phyloP scores from a whole-genome alignment of 805 yeast genomes.

The Ogataea siamensis region DNA sequence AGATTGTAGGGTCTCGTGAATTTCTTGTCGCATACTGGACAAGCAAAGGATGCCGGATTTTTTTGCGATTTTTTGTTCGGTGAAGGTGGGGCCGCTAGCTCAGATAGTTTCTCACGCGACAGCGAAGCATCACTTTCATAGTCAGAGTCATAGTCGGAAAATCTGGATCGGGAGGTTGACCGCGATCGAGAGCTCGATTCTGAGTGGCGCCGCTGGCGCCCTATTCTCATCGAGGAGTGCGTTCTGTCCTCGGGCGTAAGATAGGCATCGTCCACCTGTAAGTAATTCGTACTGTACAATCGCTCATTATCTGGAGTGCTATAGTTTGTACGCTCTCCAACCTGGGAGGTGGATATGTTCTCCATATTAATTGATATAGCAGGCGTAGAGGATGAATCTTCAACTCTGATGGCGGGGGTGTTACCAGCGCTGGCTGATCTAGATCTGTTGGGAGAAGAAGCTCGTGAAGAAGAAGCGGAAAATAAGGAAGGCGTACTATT shows the following conservation, averaged over 20 bases:
- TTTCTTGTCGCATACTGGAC: slow-evolving; percentile 79
- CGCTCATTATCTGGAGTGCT: slow-evolving; percentile 9
- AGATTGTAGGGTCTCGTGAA: slow-evolving; percentile 93
- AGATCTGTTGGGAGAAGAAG: slow-evolving; percentile 37
- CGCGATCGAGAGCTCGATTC: slow-evolving; percentile 32
- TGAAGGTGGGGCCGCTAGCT: slow-evolving; percentile 56
- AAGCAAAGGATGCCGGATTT: slow-evolving; percentile 71
- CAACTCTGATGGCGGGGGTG: slow-evolving; percentile 27
- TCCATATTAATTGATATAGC: slow-evolving; percentile 9
- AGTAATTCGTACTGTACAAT: neutral
- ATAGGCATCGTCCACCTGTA: slow-evolving; percentile 9
- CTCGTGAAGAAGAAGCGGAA: slow-evolving; percentile 43
- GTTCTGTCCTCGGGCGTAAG: slow-evolving; percentile 32
- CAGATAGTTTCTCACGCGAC: slow-evolving; percentile 58
- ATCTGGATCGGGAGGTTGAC: slow-evolving; percentile 25
- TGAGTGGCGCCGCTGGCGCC: slow-evolving; percentile 37
- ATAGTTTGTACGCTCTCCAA: slow-evolving; percentile 3
- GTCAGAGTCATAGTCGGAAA: slow-evolving; percentile 31
- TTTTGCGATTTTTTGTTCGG: slow-evolving; percentile 57
- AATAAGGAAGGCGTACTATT: slow-evolving; percentile 56
- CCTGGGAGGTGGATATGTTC: slow-evolving; percentile 1
- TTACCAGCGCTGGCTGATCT: slow-evolving; percentile 29
- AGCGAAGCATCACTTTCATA: slow-evolving; percentile 32
- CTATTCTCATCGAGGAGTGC: slow-evolving; percentile 36
- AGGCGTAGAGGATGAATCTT: slow-evolving; percentile 20